Conservation (phyloP, 768 basidiomycete species). For the Suillus luteus region DNA sequence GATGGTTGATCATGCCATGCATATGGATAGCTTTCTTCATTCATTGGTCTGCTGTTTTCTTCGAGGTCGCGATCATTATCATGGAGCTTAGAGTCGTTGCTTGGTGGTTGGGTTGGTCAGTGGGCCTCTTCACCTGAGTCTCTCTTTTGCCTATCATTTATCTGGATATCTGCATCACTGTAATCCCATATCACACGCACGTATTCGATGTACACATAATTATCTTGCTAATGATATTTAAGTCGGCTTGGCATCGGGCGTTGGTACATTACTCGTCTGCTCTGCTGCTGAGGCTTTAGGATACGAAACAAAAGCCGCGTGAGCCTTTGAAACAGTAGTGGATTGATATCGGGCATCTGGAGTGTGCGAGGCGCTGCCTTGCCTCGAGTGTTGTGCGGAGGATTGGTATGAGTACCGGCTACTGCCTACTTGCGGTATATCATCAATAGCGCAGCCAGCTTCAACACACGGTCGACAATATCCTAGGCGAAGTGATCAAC, state of each 20-base stretch:
- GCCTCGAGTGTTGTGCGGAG: not conserved
- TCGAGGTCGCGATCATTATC: constrained; percentile 58
- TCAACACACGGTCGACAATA: constrained; percentile 72
- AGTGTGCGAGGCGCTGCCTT: not conserved
- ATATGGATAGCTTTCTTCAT: constrained; percentile 66
- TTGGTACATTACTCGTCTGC: constrained; percentile 2
- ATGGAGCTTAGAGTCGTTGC: constrained; percentile 57
- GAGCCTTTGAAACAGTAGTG: not conserved
- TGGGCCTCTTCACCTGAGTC: constrained; percentile 48
- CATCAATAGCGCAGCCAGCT: constrained; percentile 43
- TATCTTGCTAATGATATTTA: constrained; percentile 7
- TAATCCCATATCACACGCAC: constrained; percentile 12
- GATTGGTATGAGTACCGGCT: constrained; percentile 6
- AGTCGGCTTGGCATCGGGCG: constrained; percentile 12
- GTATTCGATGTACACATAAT: constrained; percentile 6
- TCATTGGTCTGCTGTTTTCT: constrained; percentile 66
- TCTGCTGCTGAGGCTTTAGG: not conserved
- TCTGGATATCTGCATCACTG: constrained; percentile 15
- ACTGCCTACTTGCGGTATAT: constrained; percentile 27
- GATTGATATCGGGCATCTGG: constrained; percentile 2
- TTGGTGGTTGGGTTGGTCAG: constrained; percentile 80
- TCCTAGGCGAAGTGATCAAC: constrained; percentile 39
- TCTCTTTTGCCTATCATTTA: constrained; percentile 11
- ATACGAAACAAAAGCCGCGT: not conserved
- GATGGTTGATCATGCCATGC: constrained; percentile 63